Evolutionary conservation across 805 yeast species (phyloP), one percentile per base, ranked within the genome.

Genomic region (Candida insectorum): DNA sequence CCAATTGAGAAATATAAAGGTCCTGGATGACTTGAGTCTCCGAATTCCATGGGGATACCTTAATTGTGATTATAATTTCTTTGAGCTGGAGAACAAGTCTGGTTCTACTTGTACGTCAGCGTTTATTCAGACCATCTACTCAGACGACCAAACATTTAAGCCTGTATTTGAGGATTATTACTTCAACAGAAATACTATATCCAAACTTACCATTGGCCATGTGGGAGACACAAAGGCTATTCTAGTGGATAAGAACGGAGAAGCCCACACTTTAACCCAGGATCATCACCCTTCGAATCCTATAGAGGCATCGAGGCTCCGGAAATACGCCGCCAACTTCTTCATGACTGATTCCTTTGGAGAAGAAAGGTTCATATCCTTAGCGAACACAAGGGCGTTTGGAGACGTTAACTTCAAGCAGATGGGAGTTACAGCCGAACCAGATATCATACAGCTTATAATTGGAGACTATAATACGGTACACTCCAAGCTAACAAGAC

Each of bases 371-470:
- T 89, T 81, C 48, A 75, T 84, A 23, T 73, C 79, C 43, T 81
- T 79, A 52, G 96, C 97, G 15, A 93, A 93, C 51, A 93, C 98
- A 2, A 71, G 98, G 44, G 72, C 96, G 1, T 93, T 93, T 69
- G 98, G 98, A 25, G 98, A 93, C 59, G 50, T 80, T 11, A 65
- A 71, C 16, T 95, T 79, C 34, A 93, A 93, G 57, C 70, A 81
- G 23, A 75, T 78, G 53, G 98, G 98, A 0, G 78, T 93, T 1
- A 71, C 89, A 0, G 86, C 96, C 10, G 97, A 93, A 60, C 98
- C 98, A 0, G 97, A 93, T 41, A 69, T 93, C 30, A 64, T 70
- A 13, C 83, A 84, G 36, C 75, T 66, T 43, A 52, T 84, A 8
- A 69, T 88, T 17, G 95, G 95, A 0, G 80, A 79, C 38, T 28